Conservation (phyloP, 2,329 filamentous ascomycete genomes). For the Fusarium duplospermum region DNA sequence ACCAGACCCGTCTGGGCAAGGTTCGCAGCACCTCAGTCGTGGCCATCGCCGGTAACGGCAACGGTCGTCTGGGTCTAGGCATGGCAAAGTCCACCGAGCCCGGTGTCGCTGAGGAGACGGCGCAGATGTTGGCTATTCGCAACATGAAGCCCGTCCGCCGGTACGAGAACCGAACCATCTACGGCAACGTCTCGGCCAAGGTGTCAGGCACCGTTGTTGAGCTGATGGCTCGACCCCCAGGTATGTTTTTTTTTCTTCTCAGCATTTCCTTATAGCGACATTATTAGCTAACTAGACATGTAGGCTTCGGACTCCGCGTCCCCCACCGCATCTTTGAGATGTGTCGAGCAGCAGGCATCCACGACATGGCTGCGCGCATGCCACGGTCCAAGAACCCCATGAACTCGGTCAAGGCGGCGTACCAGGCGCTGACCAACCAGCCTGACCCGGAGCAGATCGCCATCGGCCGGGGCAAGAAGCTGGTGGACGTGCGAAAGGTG, state of each 20-base stretch:
- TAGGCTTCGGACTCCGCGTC: constrained; percentile 94
- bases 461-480: constrained; percentile 88
- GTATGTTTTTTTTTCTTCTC: constrained; percentile 63
- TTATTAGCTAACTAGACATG: constrained; percentile 1
- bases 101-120: constrained; percentile 75
- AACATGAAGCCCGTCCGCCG: constrained; percentile 93
- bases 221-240: constrained; percentile 85
- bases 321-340: constrained; percentile 95
- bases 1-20: constrained; percentile 98
- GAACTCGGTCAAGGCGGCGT: constrained; percentile 96
- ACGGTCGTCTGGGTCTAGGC: constrained; percentile 88
- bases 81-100: constrained; percentile 87
- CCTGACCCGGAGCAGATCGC: constrained; percentile 90
- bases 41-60: constrained; percentile 85
- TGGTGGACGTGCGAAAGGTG: constrained; percentile 96
- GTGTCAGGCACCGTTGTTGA: constrained; percentile 88
- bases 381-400: constrained; percentile 92
- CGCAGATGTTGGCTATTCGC: constrained; percentile 82
- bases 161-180: constrained; percentile 94
- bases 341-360: constrained; percentile 85
- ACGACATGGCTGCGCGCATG: constrained; percentile 86
- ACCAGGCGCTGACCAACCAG: constrained; percentile 85
- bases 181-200: constrained; percentile 84
- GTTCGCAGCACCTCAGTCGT: constrained; percentile 81
- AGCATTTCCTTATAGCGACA: background rate